Evolutionary conservation across 331 rosid genomes (phyloP).

Genomic region (Malus hybrid): DNA sequence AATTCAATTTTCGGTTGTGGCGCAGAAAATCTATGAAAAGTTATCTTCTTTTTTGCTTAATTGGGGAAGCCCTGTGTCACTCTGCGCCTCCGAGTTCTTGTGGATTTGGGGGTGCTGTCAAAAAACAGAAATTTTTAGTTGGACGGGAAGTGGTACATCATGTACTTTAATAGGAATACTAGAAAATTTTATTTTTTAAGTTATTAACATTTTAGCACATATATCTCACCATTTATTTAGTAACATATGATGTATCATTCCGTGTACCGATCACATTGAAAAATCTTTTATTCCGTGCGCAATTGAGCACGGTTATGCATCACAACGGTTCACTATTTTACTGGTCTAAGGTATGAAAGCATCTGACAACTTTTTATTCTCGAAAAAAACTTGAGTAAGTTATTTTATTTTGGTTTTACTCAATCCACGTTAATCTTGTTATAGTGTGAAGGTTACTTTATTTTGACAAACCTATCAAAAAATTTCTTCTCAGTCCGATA

Average conservation of each 20-base stretch:
- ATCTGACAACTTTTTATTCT: background rate
- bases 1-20: background rate
- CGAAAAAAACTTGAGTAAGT: background rate
- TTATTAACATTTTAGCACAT: no score
- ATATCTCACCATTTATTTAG: no score
- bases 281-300: background rate
- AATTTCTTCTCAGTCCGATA: no score
- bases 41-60: background rate
- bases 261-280: no score
- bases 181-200: no score
- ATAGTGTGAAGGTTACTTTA: no score
- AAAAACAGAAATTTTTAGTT: no score
- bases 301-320: background rate
- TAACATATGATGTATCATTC: no score
- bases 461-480: accelerated
- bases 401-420: no score
- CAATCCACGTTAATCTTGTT: no score
- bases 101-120: background rate
- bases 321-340: background rate
- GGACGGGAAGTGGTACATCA: no score
- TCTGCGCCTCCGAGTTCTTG: background rate
- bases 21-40: background rate
- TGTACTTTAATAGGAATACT: no score
- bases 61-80: background rate
- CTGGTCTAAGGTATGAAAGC: background rate